Base-by-base conservation (phyloP, 1,284 basidiomycete species). In the Trichosporon sp. region DNA sequence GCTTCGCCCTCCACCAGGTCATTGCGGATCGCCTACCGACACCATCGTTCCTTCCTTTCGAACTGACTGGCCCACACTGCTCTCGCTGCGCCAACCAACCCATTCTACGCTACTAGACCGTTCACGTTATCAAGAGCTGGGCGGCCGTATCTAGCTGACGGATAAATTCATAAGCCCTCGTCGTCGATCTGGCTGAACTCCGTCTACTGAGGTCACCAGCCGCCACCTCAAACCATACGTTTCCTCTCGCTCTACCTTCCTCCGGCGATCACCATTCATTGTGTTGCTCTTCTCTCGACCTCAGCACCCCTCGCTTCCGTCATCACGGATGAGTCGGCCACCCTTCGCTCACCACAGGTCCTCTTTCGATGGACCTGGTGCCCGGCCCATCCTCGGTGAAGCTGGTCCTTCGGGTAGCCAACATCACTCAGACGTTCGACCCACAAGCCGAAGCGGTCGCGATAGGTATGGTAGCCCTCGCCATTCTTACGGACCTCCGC, bases 291-390 rank as follows among this genome's bases (percentile, higher is more conserved):
- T 32, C 18, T 60, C 56, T 32, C 56, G 56, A 3, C 56, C 15
- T n/a, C 27, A n/a, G 4, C 29, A 60, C 27, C 15, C 56, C 27
- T 32, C 31, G 18, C n/a, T 47, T 51, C 60, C 47, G 34, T 62
- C 38, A 64, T 13, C 27, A 60, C 56, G 56, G 56, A 60, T 60
- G 56, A 60, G 56, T 60, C 56, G 56, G 56, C 56, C 56, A 31
- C 56, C 27, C 11, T 60, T 60, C 29, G 29, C 56, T 32, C 56
- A 60, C 56, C 56, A 60, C 29, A 60, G 56, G 56, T 60, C 56
- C 35, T 68, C 64, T 25, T 73, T 76, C 62, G 72, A 73, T 62
- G 75, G 75, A 32, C 73, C 75, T 23, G 73, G 75, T 44, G 67
- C 75, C n/a, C 73, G 75, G 18, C 62, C 69, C 34, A 74, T 74